Evolutionary conservation across 2,329 filamentous ascomycete species (phyloP), one percentile per base, ranked within the genome.

Genomic region (Apiospora aurea): DNA sequence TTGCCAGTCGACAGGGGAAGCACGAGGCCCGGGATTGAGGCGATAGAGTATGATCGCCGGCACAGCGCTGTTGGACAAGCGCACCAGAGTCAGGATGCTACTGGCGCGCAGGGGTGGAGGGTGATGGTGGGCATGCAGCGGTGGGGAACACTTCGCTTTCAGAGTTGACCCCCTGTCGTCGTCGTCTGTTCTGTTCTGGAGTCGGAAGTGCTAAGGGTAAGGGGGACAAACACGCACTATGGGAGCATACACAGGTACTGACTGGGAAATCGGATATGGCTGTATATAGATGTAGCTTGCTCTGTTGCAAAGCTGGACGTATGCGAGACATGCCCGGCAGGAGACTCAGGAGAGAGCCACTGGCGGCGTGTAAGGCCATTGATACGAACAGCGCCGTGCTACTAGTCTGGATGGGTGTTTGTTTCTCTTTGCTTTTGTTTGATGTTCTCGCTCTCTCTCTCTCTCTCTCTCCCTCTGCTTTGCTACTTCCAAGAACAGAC

Each of bases 401-500:
- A 51, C 53, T 29, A 34, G 51, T 61, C 18, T 18, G 7, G 2
- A 24, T 8, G 7, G 34, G 34, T 64, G 57, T 64, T 64, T 64
- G 57, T 64, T 64, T 64, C 57, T 64, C 57, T 64, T 64, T 64
- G 29, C 57, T 64, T 64, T 64, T 64, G 57, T 64, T 64, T 64
- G 34, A 41, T 64, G 21, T 38, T 38, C 34, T 38, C 34, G 5
- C 57, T 64, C 11, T 24, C n/a, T 24, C 57, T 64, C 21, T 24
- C n/a, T 13, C 24, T 14, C 13, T 51, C 57, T 64, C 21, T 13
- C 57, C 41, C 21, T 24, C n/a, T 24, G 26, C n/a, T 10, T 51
- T 24, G 21, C 47, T 11, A 11, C 6, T n/a, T 21, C 2, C 26
- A 29, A 5, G 34, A 8, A 38, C 34, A n/a, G 10, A 13, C n/a